Evolutionary conservation across 2,329 filamentous ascomycete species (phyloP), one percentile per base, ranked within the genome.

Genomic region (Cladosporium cucumerinum): DNA sequence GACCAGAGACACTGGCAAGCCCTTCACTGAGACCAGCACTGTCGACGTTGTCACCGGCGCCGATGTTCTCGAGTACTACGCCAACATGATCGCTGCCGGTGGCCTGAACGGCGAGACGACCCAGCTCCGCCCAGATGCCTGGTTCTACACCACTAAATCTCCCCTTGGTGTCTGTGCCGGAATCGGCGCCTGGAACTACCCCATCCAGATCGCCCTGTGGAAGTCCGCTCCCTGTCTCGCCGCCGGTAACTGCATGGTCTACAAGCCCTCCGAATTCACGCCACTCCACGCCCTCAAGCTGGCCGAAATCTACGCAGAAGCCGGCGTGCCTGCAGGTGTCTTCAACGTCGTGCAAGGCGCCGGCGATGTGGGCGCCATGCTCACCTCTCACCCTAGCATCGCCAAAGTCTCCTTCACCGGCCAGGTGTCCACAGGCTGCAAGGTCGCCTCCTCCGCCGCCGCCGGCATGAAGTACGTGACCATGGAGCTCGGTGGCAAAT

Each of bases 181-280:
- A 65, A 96, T 96, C 69, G 92, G 92, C 63, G 92, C 92, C 16
- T 96, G 92, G 92, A 96, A 96, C 78, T 96, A 96, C 75, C 92
- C 92, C 14, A 90, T 96, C 69, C 92, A 96, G 77, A 96, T 96
- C 77, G 92, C 92, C 10, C 82, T 96, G 1, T 96, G 92, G 92
- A 96, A 96, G 78, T 93, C 90, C 1, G 91, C 90, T 0, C 90
- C 92, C 0, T 95, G 92, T 71, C 83, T 96, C 16, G 91, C 92
- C 3, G 92, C 92, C 0, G 92, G 92, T 23, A 96, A 96, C 78
- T 91, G 89, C 74, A 93, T 96, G 89, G 86, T 96, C 52, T 96
- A 96, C 81, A 96, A 96, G 79, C 91, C 92, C 8, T 93, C 90
- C 69, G 92, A 96, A 80, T 90, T 91, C 76, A 96, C 92, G 0